phyloP scores from a whole-genome alignment of 495 filamentous ascomycete species.

The Jackrogersella multiformis region DNA sequence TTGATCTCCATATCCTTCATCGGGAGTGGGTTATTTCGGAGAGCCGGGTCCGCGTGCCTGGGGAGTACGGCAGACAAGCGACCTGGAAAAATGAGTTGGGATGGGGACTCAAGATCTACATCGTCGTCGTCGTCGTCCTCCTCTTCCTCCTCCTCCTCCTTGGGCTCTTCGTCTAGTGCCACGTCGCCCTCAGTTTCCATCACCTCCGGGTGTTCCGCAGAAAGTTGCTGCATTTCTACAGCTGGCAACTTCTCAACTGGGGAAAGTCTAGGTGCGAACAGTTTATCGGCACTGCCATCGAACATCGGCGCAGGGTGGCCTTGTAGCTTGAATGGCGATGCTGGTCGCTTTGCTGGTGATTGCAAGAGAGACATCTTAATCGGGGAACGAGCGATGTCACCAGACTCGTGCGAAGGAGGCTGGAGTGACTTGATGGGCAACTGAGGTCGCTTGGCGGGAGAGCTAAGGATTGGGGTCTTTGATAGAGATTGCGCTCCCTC shows the following conservation, averaged over 20 bases:
- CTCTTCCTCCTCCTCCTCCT: no score
- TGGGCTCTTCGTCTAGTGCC: not conserved
- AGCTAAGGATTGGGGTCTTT: constrained; percentile 56
- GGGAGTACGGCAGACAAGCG: constrained; percentile 61
- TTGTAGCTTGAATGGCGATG: constrained; percentile 42
- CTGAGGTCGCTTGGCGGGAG: constrained; percentile 59
- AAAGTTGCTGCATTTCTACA: constrained; percentile 24
- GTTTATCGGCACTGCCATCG: constrained; percentile 1
- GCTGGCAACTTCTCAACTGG: not conserved
- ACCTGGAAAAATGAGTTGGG: constrained; percentile 56
- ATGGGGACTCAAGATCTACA: constrained; percentile 44
- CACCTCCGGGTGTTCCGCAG: constrained; percentile 19
- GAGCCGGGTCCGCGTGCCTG: constrained; percentile 57
- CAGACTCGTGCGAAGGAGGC: constrained; percentile 31
- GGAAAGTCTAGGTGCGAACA: constrained; percentile 26
- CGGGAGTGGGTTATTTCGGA: constrained; percentile 42
- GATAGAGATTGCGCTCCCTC: constrained; percentile 40
- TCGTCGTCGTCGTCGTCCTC: no score
- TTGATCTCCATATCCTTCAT: constrained; percentile 16
- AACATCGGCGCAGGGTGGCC: constrained; percentile 11
- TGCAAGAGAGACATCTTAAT: constrained; percentile 40
- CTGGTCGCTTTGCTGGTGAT: constrained; percentile 40
- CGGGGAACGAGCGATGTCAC: constrained; percentile 29
- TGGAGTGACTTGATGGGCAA: constrained; percentile 54
- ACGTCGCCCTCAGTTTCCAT: constrained; percentile 31